Evolutionary conservation across 805 yeast genomes (phyloP).

Genomic region (Cyberlindnera sargentensis): DNA sequence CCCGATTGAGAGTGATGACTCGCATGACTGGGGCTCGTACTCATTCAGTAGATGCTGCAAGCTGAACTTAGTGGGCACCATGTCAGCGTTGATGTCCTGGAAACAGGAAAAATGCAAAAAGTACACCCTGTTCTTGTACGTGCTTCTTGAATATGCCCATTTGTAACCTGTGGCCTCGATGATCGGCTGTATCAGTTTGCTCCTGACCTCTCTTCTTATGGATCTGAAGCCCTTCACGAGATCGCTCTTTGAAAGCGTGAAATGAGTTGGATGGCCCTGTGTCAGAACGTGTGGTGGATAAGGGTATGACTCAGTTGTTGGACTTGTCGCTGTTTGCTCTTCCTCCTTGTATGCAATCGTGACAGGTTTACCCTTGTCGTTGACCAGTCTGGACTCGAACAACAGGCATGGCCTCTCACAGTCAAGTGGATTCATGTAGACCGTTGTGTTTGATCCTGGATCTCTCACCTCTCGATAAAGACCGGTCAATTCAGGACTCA

Average conservation of each 20-base stretch:
- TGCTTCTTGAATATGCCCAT: conserved; percentile 19
- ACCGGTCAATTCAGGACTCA: conserved; percentile 7
- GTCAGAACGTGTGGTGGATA: conserved; percentile 14
- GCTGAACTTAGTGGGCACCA: conserved; percentile 15
- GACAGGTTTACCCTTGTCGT: conserved; percentile 17
- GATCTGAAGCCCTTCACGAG: conserved; percentile 15
- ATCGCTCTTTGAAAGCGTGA: conserved; percentile 16
- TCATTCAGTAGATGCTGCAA: conserved; percentile 3
- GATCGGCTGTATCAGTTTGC: conserved; percentile 15
- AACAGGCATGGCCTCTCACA: conserved; percentile 18
- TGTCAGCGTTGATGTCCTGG: conserved; percentile 18
- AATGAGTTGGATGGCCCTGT: conserved; percentile 14
- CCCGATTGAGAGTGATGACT: conserved; percentile 15
- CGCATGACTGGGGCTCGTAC: conserved; percentile 14
- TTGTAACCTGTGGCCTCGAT: conserved; percentile 20
- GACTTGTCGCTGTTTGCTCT: conserved; percentile 10
- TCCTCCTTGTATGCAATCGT: conserved; percentile 16
- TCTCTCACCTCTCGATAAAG: conserved; percentile 18
- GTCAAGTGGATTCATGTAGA: conserved; percentile 15
- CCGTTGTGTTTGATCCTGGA: conserved; percentile 14
- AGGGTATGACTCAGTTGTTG: conserved; percentile 19
- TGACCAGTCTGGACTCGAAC: conserved; percentile 16
- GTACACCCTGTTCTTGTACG: conserved; percentile 17
- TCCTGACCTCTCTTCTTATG: conserved; percentile 16
- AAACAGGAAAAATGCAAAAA: conserved; percentile 19